Evolutionary conservation across 139 green algal genomes (phyloP), one percentile per base, ranked within the genome.

Genomic region (Tetraselmis striata): DNA sequence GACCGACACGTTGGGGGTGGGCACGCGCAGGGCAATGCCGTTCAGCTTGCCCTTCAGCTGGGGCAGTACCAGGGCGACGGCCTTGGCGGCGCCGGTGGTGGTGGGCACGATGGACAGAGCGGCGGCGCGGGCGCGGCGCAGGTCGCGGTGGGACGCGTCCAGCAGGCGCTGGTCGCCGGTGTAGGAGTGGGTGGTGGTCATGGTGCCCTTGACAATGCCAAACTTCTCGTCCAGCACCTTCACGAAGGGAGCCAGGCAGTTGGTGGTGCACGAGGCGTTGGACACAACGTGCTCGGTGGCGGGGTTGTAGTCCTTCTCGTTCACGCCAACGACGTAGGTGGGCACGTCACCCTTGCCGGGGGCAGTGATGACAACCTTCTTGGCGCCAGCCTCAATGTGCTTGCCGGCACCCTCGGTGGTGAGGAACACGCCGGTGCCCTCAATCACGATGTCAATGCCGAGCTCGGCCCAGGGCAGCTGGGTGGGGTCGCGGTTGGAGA

Each of bases 161-260:
- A 99, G 91, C 90, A 99, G 92, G 82, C 94, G 88, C 95, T 99
- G 96, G 92, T 99, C 96, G 81, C 95, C 95, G 29, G 97, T 99
- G 96, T 99, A 99, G 23, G 94, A 97, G 94, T 99, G 97, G 75
- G 94, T 98, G 85, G 97, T 99, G 86, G 97, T 99, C 96, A 99
- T 99, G 78, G 91, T 97, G 77, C 96, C 97, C 95, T 99, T 98
- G 79, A 99, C 93, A 83, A 99, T 98, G 89, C 96, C 95, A 84
- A 99, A 99, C 89, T 98, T 96, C 87, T 99, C 95, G 80, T 98
- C 89, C 79, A 99, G 89, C 59, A 99, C 94, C 96, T 99, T 99
- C 82, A 96, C 96, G 85, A 99, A 98, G 81, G 97, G 97, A n/a
- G 97, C 97, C 85, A 99, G 92, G 95, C 97, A 98, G 96, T 99